Evolutionary conservation across 2,329 filamentous ascomycete species (phyloP).

Genomic region (Dactylonectria macrodidyma): DNA sequence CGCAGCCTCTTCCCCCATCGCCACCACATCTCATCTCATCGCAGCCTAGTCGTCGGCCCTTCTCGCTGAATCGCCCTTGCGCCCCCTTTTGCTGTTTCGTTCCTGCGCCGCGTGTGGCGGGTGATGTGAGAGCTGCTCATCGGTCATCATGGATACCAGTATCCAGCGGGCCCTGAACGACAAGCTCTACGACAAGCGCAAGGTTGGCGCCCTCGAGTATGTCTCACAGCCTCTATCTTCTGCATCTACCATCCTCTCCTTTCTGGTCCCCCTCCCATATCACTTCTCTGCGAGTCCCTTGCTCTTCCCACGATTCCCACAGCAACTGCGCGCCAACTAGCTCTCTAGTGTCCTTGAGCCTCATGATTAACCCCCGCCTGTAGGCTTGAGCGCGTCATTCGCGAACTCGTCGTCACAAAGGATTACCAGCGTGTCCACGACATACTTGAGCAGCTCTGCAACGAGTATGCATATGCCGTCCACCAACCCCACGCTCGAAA

Average conservation of each 20-base stretch:
- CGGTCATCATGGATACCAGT: constrained; percentile 84
- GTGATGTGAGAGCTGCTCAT: constrained; percentile 45
- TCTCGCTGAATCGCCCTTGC: neutral
- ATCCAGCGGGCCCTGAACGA: constrained; percentile 95
- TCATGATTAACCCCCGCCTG: constrained; percentile 25
- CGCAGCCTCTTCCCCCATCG: neutral
- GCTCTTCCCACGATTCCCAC: neutral
- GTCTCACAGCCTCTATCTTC: constrained; percentile 51
- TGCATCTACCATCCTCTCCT: neutral
- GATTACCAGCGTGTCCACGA: constrained; percentile 86
- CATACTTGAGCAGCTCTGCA: constrained; percentile 95
- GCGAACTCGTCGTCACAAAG: constrained; percentile 82
- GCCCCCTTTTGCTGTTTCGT: constrained; percentile 7
- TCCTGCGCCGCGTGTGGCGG: constrained; percentile 34
- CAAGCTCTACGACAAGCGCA: constrained; percentile 98
- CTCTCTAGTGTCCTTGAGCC: constrained; percentile 9
- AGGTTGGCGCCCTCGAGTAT: constrained; percentile 95
- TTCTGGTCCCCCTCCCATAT: constrained; percentile 1
- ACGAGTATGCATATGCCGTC: constrained; percentile 97
- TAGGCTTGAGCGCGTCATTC: constrained; percentile 91
- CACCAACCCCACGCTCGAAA: constrained; percentile 97
- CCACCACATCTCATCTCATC: constrained; percentile 6
- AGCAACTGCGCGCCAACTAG: constrained; percentile 6
- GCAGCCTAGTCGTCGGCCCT: neutral
- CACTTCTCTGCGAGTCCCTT: constrained; percentile 10